phyloP scores from a whole-genome alignment of 805 yeast genomes.

The Saccharomycopsis synnaedendra region DNA sequence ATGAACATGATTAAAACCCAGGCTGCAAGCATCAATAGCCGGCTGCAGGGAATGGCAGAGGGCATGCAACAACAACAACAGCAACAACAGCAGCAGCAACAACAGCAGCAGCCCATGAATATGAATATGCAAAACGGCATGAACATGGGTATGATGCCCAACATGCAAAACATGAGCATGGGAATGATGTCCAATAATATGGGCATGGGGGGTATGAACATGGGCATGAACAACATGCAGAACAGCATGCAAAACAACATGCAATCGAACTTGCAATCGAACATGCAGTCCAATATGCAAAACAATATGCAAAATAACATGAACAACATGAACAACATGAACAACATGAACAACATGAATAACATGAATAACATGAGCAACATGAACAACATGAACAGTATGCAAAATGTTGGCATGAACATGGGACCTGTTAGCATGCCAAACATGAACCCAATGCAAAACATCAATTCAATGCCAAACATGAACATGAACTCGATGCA shows the following conservation, averaged over 20 bases:
- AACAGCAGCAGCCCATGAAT: neutral
- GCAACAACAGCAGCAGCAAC: neutral
- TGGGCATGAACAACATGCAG: neutral
- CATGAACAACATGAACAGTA: neutral
- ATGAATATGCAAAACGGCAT: neutral
- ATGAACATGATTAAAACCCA: conserved; percentile 9
- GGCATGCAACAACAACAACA: neutral
- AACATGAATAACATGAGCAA: conserved; percentile 2
- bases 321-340: neutral
- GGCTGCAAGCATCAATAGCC: neutral
- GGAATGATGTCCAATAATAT: conserved; percentile 3
- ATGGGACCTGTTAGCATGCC: neutral
- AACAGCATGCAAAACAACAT: too few species aligned
- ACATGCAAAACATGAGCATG: neutral
- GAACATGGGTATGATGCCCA: neutral
- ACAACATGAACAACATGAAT: neutral
- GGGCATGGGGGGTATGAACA: neutral
- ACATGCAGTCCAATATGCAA: too few species aligned
- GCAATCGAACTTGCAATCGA: too few species aligned
- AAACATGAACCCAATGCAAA: neutral
- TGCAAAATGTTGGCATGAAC: neutral
- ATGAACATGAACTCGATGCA: conserved; percentile 8
- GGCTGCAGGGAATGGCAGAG: neutral
- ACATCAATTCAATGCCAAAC: neutral
- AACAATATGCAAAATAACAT: neutral